These are phyloP conservation scores for Calonectria pauciramosa DNA, from an alignment of 2,329 filamentous ascomycete genomes.

Conservation along the genomic window DNA sequence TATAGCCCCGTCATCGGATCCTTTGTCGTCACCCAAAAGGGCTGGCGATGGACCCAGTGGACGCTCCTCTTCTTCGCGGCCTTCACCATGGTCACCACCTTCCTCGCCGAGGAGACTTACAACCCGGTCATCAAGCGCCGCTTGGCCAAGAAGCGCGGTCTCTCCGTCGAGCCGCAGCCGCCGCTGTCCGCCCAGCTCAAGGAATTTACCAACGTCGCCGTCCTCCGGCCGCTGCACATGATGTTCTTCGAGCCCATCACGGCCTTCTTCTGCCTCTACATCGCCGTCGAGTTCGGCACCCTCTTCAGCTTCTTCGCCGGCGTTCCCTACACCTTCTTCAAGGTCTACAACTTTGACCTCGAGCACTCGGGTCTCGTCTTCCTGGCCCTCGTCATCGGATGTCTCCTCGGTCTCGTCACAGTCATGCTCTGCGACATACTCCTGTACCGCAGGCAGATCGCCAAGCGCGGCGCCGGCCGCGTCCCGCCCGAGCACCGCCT, in stretches of 20 bases:
- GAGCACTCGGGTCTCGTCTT: constrained; percentile 61
- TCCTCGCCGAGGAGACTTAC: constrained; percentile 68
- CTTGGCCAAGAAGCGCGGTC: constrained; percentile 52
- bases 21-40: constrained; percentile 59
- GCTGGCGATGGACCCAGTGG: constrained; percentile 69
- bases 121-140: constrained; percentile 63
- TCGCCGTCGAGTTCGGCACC: constrained; percentile 64
- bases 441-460: constrained; percentile 56
- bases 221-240: constrained; percentile 69
- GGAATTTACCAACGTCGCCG: constrained; percentile 56
- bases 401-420: constrained; percentile 57
- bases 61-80: constrained; percentile 62
- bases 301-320: constrained; percentile 67
- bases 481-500: constrained; percentile 70
- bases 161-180: constrained; percentile 40
- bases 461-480: constrained; percentile 49
- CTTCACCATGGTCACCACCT: constrained; percentile 51
- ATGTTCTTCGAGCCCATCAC: constrained; percentile 75
- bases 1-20: constrained; percentile 62
- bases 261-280: constrained; percentile 66
- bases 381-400: constrained; percentile 60
- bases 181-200: constrained; percentile 44
- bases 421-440: constrained; percentile 57
- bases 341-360: constrained; percentile 59
- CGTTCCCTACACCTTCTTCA: constrained; percentile 62